A percentile compares a stretch with the other conserved stretches of the same genome.
Evolutionary conservation across 139 green algal genomes (phyloP).

Genomic region (Coelastrella sp.): DNA sequence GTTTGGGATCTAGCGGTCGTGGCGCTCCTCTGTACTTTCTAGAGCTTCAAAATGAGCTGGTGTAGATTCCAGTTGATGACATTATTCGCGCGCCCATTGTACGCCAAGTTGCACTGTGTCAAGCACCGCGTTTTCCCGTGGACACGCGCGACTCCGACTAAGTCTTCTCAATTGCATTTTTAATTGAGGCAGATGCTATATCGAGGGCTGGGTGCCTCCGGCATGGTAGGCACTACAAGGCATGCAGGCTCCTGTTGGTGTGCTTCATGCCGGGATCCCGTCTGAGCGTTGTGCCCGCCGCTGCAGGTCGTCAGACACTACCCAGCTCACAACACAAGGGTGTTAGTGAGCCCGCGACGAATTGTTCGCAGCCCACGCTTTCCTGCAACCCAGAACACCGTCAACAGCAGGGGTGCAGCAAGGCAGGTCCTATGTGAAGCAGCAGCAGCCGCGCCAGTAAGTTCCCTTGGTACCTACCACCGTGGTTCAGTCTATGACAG

Average conservation of each 20-base stretch:
- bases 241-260: neutral
- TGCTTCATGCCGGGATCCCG: neutral
- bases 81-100: too few relatives aligned
- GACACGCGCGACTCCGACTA: neutral
- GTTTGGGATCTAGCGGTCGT: too few relatives aligned
- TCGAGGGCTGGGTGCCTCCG: neutral
- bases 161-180: neutral
- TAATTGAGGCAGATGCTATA: neutral
- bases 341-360: neutral
- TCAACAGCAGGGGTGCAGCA: neutral
- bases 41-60: too few relatives aligned
- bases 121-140: too few relatives aligned
- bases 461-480: neutral
- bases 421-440: neutral
- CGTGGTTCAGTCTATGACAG: neutral
- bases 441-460: constrained; percentile 3
- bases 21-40: too few relatives aligned
- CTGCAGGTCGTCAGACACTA: neutral
- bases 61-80: too few relatives aligned
- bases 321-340: neutral
- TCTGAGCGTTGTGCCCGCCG: neutral
- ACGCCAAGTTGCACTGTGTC: too few relatives aligned
- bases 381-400: neutral
- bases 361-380: neutral
- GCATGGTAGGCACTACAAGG: neutral